Evolutionary conservation across 192 early-diverging fungal genomes (phyloP), one percentile per base, ranked within the genome.

Genomic region (Coemansia sp.): DNA sequence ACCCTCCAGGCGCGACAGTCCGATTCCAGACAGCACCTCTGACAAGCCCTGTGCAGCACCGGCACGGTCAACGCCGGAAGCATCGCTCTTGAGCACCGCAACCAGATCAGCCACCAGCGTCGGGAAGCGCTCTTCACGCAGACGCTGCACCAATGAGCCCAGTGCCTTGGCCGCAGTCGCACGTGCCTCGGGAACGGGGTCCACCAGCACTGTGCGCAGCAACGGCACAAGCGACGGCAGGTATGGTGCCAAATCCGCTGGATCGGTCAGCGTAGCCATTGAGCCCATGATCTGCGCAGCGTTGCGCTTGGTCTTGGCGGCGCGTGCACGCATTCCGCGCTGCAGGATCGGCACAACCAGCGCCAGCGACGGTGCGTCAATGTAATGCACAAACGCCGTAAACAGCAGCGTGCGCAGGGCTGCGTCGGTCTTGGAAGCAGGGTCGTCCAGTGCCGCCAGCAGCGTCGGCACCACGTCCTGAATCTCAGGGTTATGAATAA

Each of bases 401-500:
- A 91, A 86, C 43, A 99, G 72, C 17, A 99, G 85, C n/a, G 90
- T 87, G 21, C 83, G 78, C 62, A 99, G 78, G 5, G 95, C 96
- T 9, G 85, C 66, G 35, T 86, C 83, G 1, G 97, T 98, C 69
- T 94, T 90, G 25, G 73, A 69, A 57, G 94, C 92, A 23, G 97
- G 97, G 72, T 98, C 91, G 60, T 85, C 85, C 23, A 99, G 86
- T 3, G 94, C 95, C 14, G 85, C 83, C 67, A 99, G 73, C 59
- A 99, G 74, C 60, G 83, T 73, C 4, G 96, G 96, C 17, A 98
- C 95, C 56, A 99, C 74, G 17, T 75, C 83, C 72, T 97, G 93
- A 69, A 99, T 95, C 79, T 99, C 97, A 10, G 97, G 97, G 63
- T 98, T 99, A 62, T 91, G 93, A 72, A 99, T 99, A 25, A 99